These are phyloP conservation scores for Chytriomyces sp. DNA, from an alignment of 192 early-diverging fungal species.

Conservation along the genomic window DNA sequence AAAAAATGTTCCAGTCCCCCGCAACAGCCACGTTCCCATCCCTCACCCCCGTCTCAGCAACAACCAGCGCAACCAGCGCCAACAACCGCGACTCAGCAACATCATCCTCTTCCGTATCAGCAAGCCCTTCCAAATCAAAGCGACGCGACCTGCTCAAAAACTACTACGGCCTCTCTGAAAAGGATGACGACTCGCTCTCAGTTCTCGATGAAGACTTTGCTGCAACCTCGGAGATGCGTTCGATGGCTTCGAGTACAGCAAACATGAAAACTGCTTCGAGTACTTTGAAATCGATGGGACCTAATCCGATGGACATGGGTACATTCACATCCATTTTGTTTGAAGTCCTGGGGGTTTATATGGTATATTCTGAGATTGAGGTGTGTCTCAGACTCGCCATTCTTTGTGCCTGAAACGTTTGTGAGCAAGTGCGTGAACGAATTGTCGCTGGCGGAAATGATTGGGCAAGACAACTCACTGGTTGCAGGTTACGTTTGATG, in stretches of 20 bases:
- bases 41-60: not conserved
- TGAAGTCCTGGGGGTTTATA: not conserved
- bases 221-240: not conserved
- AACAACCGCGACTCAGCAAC: not conserved
- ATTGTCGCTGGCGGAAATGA: slow-evolving; percentile 68
- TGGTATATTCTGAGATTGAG: not conserved
- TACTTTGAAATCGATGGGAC: slow-evolving; percentile 40
- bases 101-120: not conserved
- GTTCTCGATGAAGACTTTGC: not conserved
- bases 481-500: slow-evolving; percentile 59
- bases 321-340: slow-evolving; percentile 4
- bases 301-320: slow-evolving; percentile 77
- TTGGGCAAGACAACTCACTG: slow-evolving; percentile 78
- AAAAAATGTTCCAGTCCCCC: not conserved
- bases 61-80: not conserved
- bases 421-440: slow-evolving; percentile 76
- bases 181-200: not conserved
- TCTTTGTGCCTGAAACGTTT: slow-evolving; percentile 80
- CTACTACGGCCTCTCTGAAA: slow-evolving; percentile 47
- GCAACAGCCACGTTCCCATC: not conserved
- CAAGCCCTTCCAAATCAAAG: slow-evolving; percentile 7
- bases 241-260: not conserved
- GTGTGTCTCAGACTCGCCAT: slow-evolving; percentile 56
- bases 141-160: slow-evolving; percentile 46
- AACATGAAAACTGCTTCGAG: not conserved